These are phyloP conservation scores for Boletus subparvulus DNA, from an alignment of 768 basidiomycete species.

Conservation along the genomic window DNA sequence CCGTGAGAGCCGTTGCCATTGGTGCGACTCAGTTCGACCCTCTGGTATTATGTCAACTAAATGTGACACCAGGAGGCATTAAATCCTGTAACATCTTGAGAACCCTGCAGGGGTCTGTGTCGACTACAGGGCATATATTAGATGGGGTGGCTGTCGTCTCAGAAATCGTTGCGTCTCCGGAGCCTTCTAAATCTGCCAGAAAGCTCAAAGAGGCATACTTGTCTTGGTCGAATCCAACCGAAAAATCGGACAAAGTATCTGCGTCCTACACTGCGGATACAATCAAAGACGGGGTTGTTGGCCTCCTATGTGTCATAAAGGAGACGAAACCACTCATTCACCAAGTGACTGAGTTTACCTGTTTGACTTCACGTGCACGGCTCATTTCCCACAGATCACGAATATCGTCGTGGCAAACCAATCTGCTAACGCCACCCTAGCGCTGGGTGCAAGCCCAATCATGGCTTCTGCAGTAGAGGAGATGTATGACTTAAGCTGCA, in stretches of 20 bases:
- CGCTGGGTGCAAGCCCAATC: conserved; percentile 86
- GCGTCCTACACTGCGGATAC: conserved; percentile 28
- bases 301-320: conserved; percentile 53
- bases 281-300: conserved; percentile 45
- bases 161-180: conserved; percentile 69
- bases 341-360: conserved; percentile 47
- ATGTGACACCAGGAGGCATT: conserved; percentile 68
- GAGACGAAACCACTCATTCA: conserved; percentile 71
- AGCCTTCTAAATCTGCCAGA: conserved; percentile 53
- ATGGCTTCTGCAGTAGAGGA: conserved; percentile 88
- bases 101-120: conserved; percentile 69
- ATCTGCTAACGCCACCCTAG: conserved; percentile 87
- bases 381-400: conserved; percentile 60
- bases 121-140: conserved; percentile 53
- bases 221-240: conserved; percentile 16
- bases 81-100: conserved; percentile 75
- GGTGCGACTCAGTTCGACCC: conserved; percentile 46
- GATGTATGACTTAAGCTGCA: conserved; percentile 71
- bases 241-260: not conserved
- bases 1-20: conserved; percentile 77
- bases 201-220: conserved; percentile 43
- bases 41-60: not conserved
- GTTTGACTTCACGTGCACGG: not conserved
- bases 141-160: conserved; percentile 90
- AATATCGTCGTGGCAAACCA: conserved; percentile 87